Conservation (phyloP, 2,329 filamentous ascomycete genomes). For the Epichloe amarillans region DNA sequence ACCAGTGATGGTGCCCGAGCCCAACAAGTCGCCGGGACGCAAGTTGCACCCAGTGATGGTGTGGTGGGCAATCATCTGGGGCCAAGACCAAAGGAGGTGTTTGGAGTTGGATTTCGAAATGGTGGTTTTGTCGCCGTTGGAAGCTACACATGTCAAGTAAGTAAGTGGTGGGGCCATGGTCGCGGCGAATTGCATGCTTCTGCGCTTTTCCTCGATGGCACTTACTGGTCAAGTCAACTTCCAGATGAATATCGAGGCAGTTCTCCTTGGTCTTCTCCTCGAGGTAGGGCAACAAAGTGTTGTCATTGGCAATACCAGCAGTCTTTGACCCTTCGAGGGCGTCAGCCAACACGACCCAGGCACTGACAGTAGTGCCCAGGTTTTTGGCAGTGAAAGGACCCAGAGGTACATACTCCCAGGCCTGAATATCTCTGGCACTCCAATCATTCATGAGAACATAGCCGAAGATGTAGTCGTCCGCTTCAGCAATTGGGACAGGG, state of each 20-base stretch:
- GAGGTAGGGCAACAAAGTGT: slow-evolving; percentile 29
- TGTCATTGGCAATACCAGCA: slow-evolving; percentile 19
- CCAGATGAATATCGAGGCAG: slow-evolving; percentile 23
- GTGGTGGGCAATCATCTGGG: slow-evolving; percentile 76
- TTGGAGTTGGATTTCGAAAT: slow-evolving; percentile 22
- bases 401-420: slow-evolving; percentile 46
- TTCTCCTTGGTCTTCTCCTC: slow-evolving; percentile 36
- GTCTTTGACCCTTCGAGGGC: slow-evolving; percentile 29
- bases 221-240: slow-evolving; percentile 27
- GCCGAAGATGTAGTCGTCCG: slow-evolving; percentile 60
- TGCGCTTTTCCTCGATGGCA: neutral
- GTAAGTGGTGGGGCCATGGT: no score
- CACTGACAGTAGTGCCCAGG: slow-evolving; percentile 44
- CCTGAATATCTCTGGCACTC: slow-evolving; percentile 49
- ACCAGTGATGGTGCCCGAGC: slow-evolving; percentile 64
- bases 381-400: slow-evolving; percentile 52
- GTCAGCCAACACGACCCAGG: slow-evolving; percentile 50
- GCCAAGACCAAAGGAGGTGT: slow-evolving; percentile 62
- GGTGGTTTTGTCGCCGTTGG: slow-evolving; percentile 18
- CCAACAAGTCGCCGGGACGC: slow-evolving; percentile 60
- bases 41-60: slow-evolving; percentile 65
- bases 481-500: slow-evolving; percentile 51
- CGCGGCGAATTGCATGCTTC: neutral
- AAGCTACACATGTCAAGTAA: slow-evolving; percentile 10
- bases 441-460: slow-evolving; percentile 53